Conservation (phyloP, 768 basidiomycete genomes). For the Psilocybe azurescens region DNA sequence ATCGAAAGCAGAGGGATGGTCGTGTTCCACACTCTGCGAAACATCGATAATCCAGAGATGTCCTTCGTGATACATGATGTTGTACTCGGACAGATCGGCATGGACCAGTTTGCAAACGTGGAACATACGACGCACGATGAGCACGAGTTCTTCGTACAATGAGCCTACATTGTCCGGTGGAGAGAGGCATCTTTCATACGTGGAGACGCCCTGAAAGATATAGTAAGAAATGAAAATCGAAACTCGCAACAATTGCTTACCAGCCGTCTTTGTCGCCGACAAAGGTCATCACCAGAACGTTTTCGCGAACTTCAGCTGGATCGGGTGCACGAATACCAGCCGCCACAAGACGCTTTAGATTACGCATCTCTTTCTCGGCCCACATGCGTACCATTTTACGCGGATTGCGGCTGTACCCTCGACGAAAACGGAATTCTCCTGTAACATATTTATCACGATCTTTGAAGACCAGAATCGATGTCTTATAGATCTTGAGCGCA, state of each 20-base stretch:
- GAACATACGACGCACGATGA: slow-evolving; percentile 84
- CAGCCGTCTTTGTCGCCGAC: slow-evolving; percentile 83
- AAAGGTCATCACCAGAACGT: slow-evolving; percentile 96
- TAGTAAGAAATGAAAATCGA: not conserved
- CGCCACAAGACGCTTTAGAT: slow-evolving; percentile 82
- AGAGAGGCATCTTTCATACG: slow-evolving; percentile 87
- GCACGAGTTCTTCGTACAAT: slow-evolving; percentile 82
- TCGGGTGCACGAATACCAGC: slow-evolving; percentile 89
- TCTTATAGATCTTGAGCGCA: slow-evolving; percentile 98
- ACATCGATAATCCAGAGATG: slow-evolving; percentile 97
- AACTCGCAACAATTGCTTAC: slow-evolving; percentile 40
- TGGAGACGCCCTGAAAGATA: slow-evolving; percentile 77
- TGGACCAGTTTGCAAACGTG: slow-evolving; percentile 94
- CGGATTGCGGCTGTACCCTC: slow-evolving; percentile 91
- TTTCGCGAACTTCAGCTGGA: slow-evolving; percentile 92
- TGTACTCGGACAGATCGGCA: slow-evolving; percentile 98
- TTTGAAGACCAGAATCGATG: slow-evolving; percentile 96
- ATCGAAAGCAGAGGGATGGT: slow-evolving; percentile 95
- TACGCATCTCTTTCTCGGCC: slow-evolving; percentile 99
- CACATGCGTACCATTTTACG: slow-evolving; percentile 98
- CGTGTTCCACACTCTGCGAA: slow-evolving; percentile 97
- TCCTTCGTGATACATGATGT: slow-evolving; percentile 83
- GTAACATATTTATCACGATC: slow-evolving; percentile 97
- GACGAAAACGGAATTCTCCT: slow-evolving; percentile 94
- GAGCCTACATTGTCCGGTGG: slow-evolving; percentile 49